Evolutionary conservation across 1,139 yeast species (phyloP).

Genomic region (Diutina pseudorugosa): DNA sequence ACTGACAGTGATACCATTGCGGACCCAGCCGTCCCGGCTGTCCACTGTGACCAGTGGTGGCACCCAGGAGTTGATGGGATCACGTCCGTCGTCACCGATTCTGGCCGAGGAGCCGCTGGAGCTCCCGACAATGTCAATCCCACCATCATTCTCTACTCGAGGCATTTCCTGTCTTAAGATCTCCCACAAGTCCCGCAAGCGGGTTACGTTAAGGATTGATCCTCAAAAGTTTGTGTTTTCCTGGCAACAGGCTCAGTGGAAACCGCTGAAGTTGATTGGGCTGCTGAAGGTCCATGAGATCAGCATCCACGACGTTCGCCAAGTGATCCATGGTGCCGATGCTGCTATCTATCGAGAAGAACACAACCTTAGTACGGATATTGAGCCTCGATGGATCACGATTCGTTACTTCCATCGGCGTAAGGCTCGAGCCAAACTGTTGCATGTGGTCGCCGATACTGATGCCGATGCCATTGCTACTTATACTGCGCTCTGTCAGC

Average conservation of each 20-base stretch:
- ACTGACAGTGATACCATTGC: no score
- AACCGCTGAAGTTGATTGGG: constrained; percentile 12
- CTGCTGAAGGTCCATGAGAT: constrained; percentile 30
- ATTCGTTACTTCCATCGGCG: constrained; percentile 53
- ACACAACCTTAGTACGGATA: constrained; percentile 56
- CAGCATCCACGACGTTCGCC: constrained; percentile 61
- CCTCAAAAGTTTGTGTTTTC: constrained; percentile 23
- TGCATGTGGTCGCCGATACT: constrained; percentile 68
- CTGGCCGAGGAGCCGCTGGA: neutral
- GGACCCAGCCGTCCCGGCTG: no score
- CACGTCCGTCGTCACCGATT: neutral
- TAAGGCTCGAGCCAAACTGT: constrained; percentile 41
- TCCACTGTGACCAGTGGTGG: neutral
- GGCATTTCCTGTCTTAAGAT: constrained; percentile 41
- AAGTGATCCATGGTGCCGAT: constrained; percentile 51
- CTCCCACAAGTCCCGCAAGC: constrained; percentile 56
- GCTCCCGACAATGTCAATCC: neutral
- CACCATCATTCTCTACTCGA: neutral
- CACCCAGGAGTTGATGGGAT: neutral
- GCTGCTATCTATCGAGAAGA: constrained; percentile 82
- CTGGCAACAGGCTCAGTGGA: constrained; percentile 14
- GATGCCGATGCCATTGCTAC: constrained; percentile 28
- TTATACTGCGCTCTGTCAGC: neutral
- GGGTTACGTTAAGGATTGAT: constrained; percentile 25
- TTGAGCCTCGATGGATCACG: constrained; percentile 65